Conservation (phyloP, 139 green algal species). For the Auxenochlorella pyrenoidosa region DNA sequence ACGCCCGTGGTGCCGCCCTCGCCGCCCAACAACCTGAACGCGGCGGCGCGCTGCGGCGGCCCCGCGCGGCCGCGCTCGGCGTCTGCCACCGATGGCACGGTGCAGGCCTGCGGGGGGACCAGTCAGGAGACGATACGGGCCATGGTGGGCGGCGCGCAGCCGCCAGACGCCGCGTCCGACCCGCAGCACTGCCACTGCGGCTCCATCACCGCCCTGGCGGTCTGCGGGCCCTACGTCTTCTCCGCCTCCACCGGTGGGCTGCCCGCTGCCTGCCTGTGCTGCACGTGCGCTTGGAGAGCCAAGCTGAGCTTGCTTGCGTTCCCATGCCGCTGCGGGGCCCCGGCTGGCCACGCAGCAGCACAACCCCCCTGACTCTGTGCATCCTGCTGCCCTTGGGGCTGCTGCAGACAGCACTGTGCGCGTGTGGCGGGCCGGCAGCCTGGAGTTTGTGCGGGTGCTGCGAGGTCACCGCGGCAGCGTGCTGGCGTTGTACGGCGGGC, state of each 20-base stretch:
- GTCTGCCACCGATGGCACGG: not conserved
- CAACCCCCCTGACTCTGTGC: no score
- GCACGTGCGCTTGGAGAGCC: no score
- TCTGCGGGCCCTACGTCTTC: constrained; percentile 58
- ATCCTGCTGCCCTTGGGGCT: no score
- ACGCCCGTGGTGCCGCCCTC: not conserved
- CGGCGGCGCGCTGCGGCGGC: not conserved
- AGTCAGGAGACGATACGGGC: constrained; percentile 5
- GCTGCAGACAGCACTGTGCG: constrained; percentile 69
- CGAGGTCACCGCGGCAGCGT: constrained; percentile 80
- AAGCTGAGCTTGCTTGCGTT: no score
- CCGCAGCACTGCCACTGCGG: constrained; percentile 58
- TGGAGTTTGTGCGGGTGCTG: constrained; percentile 73
- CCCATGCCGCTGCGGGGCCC: no score
- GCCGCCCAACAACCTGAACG: not conserved
- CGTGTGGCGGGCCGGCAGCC: constrained; percentile 69
- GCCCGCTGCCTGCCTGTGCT: no score
- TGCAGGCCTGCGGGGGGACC: constrained; percentile 16
- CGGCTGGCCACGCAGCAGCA: no score
- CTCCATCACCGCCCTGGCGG: constrained; percentile 72
- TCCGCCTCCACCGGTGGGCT: constrained; percentile 30
- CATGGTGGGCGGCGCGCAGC: constrained; percentile 18
- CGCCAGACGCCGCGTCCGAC: constrained; percentile 8
- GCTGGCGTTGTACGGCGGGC: constrained; percentile 77
- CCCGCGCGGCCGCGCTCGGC: not conserved